These are phyloP conservation scores for Debaryomyces psychrophilus DNA, from an alignment of 1,139 yeast species.

Conservation along the genomic window DNA sequence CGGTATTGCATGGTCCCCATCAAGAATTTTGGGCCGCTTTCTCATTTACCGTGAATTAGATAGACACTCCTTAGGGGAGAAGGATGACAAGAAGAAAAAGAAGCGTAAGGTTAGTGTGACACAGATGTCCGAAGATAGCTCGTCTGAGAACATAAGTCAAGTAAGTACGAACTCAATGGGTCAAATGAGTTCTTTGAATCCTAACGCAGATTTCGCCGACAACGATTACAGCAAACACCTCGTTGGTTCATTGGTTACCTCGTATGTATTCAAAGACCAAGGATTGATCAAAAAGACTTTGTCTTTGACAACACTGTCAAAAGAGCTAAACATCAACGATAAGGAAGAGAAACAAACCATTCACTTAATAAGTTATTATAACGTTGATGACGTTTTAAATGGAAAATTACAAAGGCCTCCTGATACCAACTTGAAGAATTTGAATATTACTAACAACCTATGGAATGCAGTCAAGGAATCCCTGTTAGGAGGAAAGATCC, in stretches of 20 bases:
- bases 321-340: slow-evolving; percentile 38
- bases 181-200: slow-evolving; percentile 9
- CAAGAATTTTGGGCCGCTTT: slow-evolving; percentile 81
- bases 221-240: slow-evolving; percentile 31
- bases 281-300: slow-evolving; percentile 86
- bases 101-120: slow-evolving; percentile 30
- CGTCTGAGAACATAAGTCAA: slow-evolving; percentile 6
- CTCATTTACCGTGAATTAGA: slow-evolving; percentile 81
- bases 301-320: slow-evolving; percentile 50
- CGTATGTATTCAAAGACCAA: slow-evolving; percentile 69
- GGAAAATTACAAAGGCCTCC: slow-evolving; percentile 64
- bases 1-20: slow-evolving; percentile 91
- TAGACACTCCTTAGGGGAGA: slow-evolving; percentile 44
- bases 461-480: slow-evolving; percentile 64
- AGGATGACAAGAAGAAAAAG: slow-evolving; percentile 35
- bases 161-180: slow-evolving; percentile 15
- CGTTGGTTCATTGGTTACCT: slow-evolving; percentile 59
- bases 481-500: slow-evolving; percentile 58
- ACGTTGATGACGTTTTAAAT: slow-evolving; percentile 68
- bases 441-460: slow-evolving; percentile 59
- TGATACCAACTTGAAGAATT: slow-evolving; percentile 53
- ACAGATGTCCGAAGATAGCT: slow-evolving; percentile 15
- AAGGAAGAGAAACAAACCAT: slow-evolving; percentile 50
- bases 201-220: slow-evolving; percentile 12
- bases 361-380: slow-evolving; percentile 79